phyloP scores from a whole-genome alignment of 1,139 yeast genomes.

The Saccharomyces hybrid region DNA sequence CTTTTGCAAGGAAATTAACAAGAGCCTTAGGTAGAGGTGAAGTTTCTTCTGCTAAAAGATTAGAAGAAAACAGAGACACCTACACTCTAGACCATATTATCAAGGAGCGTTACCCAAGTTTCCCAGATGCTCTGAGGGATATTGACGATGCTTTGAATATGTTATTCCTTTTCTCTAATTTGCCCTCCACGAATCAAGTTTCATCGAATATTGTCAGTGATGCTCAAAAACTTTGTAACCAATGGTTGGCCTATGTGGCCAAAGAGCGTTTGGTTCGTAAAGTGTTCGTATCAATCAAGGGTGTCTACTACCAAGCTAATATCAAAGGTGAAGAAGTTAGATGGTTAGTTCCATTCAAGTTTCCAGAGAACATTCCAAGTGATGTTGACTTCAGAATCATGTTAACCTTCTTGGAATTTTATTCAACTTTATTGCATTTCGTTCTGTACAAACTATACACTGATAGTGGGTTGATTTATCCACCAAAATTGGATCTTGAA shows the following conservation, averaged over 20 bases:
- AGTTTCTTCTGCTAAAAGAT: slow-evolving; percentile 74
- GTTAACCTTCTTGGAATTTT: slow-evolving; percentile 93
- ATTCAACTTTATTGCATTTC: slow-evolving; percentile 84
- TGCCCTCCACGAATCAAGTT: slow-evolving; percentile 89
- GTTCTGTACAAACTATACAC: slow-evolving; percentile 77
- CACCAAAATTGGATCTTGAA: slow-evolving; percentile 71
- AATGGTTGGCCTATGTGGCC: slow-evolving; percentile 93
- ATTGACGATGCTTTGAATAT: slow-evolving; percentile 91
- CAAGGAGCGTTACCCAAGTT: slow-evolving; percentile 93
- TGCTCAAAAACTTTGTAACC: slow-evolving; percentile 80
- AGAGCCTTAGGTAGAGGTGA: slow-evolving; percentile 91
- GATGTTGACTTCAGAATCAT: slow-evolving; percentile 95
- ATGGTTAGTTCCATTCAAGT: slow-evolving; percentile 96
- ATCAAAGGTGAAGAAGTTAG: slow-evolving; percentile 87
- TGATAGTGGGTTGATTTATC: slow-evolving; percentile 79
- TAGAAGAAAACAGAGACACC: slow-evolving; percentile 73
- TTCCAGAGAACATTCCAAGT: slow-evolving; percentile 88
- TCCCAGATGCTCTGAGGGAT: slow-evolving; percentile 85
- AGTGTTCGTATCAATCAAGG: slow-evolving; percentile 93
- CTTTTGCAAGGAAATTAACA: slow-evolving; percentile 84
- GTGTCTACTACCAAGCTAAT: slow-evolving; percentile 89
- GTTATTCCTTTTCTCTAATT: slow-evolving; percentile 85
- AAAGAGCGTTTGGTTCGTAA: slow-evolving; percentile 74
- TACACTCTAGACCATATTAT: slow-evolving; percentile 85
- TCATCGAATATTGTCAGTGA: slow-evolving; percentile 73